phyloP scores from a whole-genome alignment of 2,329 filamentous ascomycete genomes.

The Chrysoporthe puriensis region DNA sequence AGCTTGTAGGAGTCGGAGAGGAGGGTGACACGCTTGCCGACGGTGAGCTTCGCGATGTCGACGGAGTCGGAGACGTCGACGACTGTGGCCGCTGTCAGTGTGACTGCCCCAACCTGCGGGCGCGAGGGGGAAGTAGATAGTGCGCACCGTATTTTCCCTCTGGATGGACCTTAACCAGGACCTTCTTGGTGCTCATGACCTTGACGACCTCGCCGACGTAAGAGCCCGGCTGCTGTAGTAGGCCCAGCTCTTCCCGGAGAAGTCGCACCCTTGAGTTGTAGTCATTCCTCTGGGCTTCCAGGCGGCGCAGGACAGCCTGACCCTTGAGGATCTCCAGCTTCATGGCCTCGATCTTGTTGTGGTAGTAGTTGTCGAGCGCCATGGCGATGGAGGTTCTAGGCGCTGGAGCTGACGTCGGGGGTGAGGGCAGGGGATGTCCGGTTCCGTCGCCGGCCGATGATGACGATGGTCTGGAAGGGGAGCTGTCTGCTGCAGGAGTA shows the following conservation, averaged over 20 bases:
- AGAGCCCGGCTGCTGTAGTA: conserved; percentile 95
- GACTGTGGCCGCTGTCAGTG: conserved; percentile 57
- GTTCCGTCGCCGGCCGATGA: conserved; percentile 3
- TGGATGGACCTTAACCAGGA: conserved; percentile 97
- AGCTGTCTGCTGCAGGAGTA: not conserved
- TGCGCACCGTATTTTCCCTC: conserved; percentile 97
- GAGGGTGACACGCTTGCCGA: conserved; percentile 95
- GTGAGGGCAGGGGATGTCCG: not conserved
- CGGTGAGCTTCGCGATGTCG: conserved; percentile 92
- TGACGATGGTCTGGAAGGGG: not conserved
- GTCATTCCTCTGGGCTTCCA: conserved; percentile 98
- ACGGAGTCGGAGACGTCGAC: conserved; percentile 95
- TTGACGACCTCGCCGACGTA: conserved; percentile 99
- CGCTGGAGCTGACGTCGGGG: conserved; percentile 24
- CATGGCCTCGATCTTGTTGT: conserved; percentile 99
- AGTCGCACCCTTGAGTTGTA: conserved; percentile 98
- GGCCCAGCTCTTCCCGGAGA: conserved; percentile 90
- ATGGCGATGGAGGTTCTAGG: conserved; percentile 59
- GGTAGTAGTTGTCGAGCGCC: conserved; percentile 99
- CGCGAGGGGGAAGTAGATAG: not conserved
- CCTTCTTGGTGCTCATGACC: conserved; percentile 99
- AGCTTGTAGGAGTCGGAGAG: conserved; percentile 98
- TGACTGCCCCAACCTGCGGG: not conserved
- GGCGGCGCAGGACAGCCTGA: conserved; percentile 88
- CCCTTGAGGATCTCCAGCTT: conserved; percentile 99